Base-by-base conservation (phyloP, 805 yeast species). In the Metschnikowia borealis region DNA sequence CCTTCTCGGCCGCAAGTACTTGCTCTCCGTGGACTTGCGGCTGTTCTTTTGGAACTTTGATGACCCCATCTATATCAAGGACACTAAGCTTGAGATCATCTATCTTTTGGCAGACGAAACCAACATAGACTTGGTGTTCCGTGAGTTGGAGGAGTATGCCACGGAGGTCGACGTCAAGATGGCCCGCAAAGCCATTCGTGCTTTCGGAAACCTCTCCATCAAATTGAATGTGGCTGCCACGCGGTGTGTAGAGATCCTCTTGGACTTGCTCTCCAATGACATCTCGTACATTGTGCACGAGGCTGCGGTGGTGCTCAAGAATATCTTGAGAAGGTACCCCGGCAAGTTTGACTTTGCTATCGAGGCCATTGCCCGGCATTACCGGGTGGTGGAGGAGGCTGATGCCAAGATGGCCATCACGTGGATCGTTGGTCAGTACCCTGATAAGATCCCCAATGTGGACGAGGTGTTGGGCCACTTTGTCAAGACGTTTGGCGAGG, bases 11-110 rank as follows among this genome's bases (percentile, higher is more conserved):
- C 79, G 83, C 52, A 83, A 85, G 11, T 74, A 78, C 20, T 69
- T 89, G 49, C 67, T 83, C 38, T 67, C 73, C 23, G 71, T 87
- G 48, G 94, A 87, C 54, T 89, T 88, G n/a, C 80, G 82, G 47
- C 80, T 82, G 69, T 89, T 91, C 62, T 90, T 89, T 67, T 85
- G 94, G 68, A 83, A 82, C 52, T 87, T 81, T 59, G 85, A 87
- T 63, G 97, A 91, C 64, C 94, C 96, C 1, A 81, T 87, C 20
- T 92, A 88, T 64, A 83, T 92, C 62, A 89, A 90, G 64, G 92
- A 89, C 59, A 87, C 97, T 5, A 92, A 92, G 62, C 71, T 92
- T 41, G 97, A 92, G 63, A 85, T 94, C 51, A 82, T 92, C 20
- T 88, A 87, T 58, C 71, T 89, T 35, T 70, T 92, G 43, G 95